Evolutionary conservation across 805 yeast species (phyloP), one percentile per base, ranked within the genome.

Genomic region (Kuraishia ogatae): DNA sequence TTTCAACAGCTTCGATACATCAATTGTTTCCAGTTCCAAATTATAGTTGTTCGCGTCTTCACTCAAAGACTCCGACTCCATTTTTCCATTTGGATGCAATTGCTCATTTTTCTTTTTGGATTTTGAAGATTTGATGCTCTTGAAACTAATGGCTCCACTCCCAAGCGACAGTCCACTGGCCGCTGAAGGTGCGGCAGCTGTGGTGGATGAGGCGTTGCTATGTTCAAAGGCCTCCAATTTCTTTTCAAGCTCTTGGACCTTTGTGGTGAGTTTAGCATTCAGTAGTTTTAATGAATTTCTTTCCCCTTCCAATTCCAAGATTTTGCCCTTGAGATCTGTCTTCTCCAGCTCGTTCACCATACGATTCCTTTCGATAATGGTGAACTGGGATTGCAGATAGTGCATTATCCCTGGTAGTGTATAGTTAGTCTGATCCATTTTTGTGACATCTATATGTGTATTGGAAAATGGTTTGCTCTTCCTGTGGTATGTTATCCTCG

Each of bases 371-470:
- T 71, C 75, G 46, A 69, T 64, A 15, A 75, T 75, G 23, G 85
- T 80, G 65, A 80, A 81, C 58, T 81, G 85, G n/a, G 79, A 73
- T 48, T 83, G 82, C 56, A 81, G 66, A 61, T 81, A 81, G 61
- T 80, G 81, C 69, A 81, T 80, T 22, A 81, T 80, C 0, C 85
- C 85, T 0, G 85, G 85, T 17, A 81, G 69, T 2, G 84, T 79
- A 50, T 71, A 71, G 23, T 67, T 54, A 11, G 50, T 17, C 51
- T 50, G 51, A 22, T 50, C 53, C 53, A 54, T 51, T 23, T 52
- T 11, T 47, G 28, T 23, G 23, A 8, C 43, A 35, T 35, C 43
- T 35, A 35, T 11, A 15, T 11, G 17, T 35, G n/a, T 35, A 35
- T 35, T 35, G 17, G 43, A 26, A 26, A 10, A 5, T 26, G 29